Percentiles rank a stretch among this genome's conserved stretches.
phyloP scores from a whole-genome alignment of 164 flowering plant genomes.

The Santalum album region DNA sequence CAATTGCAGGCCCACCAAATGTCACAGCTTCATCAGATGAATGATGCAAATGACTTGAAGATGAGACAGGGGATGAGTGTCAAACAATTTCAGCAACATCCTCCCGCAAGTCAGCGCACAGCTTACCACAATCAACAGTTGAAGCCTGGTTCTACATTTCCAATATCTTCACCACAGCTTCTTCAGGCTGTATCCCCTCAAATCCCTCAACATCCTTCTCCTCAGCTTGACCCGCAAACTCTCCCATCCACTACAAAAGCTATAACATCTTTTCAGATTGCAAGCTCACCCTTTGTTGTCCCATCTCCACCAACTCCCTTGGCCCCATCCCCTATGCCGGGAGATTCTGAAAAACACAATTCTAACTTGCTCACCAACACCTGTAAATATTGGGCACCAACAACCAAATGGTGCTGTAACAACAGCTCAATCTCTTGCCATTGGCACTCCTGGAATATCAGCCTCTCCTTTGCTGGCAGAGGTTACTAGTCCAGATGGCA shows the following conservation, averaged over 20 bases:
- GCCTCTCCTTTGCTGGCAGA: constrained; percentile 91
- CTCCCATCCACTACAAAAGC: constrained; percentile 42
- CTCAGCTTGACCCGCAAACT: constrained; percentile 78
- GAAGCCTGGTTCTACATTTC: constrained; percentile 54
- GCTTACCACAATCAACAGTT: constrained; percentile 46
- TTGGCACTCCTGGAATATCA: constrained; percentile 90
- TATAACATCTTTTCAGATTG: constrained; percentile 71
- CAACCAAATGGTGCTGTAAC: constrained; percentile 30
- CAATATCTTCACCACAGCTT: constrained; percentile 64
- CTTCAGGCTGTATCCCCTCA: constrained; percentile 69
- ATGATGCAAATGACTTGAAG: constrained; percentile 53
- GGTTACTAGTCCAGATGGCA: constrained; percentile 40
- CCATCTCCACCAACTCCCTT: constrained; percentile 83
- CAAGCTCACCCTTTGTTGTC: constrained; percentile 66
- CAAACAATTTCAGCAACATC: constrained; percentile 55
- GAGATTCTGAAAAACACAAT: constrained; percentile 60
- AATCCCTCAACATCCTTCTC: constrained; percentile 65
- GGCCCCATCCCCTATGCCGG: constrained; percentile 81
- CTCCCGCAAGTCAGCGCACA: constrained; percentile 39
- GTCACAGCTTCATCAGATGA: constrained; percentile 54
- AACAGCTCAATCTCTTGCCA: constrained; percentile 58
- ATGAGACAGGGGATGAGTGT: constrained; percentile 45
- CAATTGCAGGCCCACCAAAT: constrained; percentile 52
- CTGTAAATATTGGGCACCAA: constrained; percentile 49
- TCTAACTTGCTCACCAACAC: constrained; percentile 48